These are phyloP conservation scores for Brassica rapa DNA, from an alignment of 345 rosid species.

Conservation along the genomic window DNA sequence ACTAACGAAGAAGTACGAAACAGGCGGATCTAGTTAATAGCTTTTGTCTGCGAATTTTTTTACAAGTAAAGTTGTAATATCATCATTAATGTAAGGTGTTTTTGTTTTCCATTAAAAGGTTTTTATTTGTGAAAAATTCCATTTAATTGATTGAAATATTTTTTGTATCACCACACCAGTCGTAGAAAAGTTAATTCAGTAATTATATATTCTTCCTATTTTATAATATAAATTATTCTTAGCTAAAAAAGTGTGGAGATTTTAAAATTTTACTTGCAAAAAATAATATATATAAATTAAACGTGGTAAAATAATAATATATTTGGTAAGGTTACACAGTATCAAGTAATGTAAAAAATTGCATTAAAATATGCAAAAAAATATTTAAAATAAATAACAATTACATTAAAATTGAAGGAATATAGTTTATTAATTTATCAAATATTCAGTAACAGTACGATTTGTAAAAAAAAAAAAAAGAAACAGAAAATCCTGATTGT, in stretches of 20 bases:
- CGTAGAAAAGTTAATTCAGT: not conserved
- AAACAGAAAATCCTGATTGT: too few relatives aligned
- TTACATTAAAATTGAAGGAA: not conserved
- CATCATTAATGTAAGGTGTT: too few relatives aligned
- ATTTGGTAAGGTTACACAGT: not conserved
- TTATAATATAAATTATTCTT: not conserved
- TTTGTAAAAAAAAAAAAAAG: not conserved
- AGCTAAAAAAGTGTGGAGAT: not conserved
- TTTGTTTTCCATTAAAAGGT: not conserved
- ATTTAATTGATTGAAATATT: not conserved
- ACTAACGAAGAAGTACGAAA: constrained; percentile 17
- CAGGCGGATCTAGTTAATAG: not conserved
- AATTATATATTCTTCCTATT: not conserved
- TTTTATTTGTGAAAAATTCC: not conserved
- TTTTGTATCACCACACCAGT: not conserved
- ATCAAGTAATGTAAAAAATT: too few relatives aligned
- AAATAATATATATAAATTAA: too few relatives aligned
- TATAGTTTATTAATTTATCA: not conserved
- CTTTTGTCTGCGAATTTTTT: constrained; percentile 3
- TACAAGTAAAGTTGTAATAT: not conserved
- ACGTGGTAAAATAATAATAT: not conserved
- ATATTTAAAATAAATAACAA: too few relatives aligned
- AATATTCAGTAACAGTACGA: not conserved
- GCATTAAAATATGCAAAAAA: too few relatives aligned
- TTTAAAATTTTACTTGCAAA: not conserved